A percentile compares a stretch with the other conserved stretches of the same genome.
Evolutionary conservation across 495 filamentous ascomycete genomes (phyloP).

Genomic region (Tuber calosporum): DNA sequence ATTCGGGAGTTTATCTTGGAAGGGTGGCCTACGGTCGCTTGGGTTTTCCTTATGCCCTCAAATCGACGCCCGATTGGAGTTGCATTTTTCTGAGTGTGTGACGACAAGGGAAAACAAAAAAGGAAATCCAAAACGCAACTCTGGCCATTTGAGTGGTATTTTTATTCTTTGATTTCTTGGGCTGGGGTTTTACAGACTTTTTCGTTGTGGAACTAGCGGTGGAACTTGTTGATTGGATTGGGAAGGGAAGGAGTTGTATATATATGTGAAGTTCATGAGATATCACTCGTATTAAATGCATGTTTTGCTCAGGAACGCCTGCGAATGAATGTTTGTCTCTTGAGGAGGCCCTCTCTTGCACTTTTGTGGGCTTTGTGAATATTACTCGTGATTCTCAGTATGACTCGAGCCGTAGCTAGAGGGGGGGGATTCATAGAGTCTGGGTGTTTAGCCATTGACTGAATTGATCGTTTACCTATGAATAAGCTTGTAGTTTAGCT

Average conservation of each 20-base stretch:
- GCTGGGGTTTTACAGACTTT: neutral
- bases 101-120: neutral
- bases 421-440: neutral
- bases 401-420: neutral
- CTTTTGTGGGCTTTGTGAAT: neutral
- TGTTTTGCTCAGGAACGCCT: neutral
- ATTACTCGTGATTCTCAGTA: neutral
- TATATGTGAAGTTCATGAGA: neutral
- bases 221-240: neutral
- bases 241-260: neutral
- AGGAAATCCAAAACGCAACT: neutral
- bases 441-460: neutral
- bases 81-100: neutral
- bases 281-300: neutral
- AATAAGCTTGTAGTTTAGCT: neutral
- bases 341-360: neutral
- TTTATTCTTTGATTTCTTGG: neutral
- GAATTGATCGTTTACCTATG: neutral
- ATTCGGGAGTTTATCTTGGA: neutral
- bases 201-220: neutral
- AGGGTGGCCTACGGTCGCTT: neutral
- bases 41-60: neutral
- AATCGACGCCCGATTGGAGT: neutral
- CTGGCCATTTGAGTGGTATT: neutral
- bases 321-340: neutral